Evolutionary conservation across 176 grass and related monocot species (phyloP), one percentile per base, ranked within the genome.

Genomic region (Aechmea fasciata): DNA sequence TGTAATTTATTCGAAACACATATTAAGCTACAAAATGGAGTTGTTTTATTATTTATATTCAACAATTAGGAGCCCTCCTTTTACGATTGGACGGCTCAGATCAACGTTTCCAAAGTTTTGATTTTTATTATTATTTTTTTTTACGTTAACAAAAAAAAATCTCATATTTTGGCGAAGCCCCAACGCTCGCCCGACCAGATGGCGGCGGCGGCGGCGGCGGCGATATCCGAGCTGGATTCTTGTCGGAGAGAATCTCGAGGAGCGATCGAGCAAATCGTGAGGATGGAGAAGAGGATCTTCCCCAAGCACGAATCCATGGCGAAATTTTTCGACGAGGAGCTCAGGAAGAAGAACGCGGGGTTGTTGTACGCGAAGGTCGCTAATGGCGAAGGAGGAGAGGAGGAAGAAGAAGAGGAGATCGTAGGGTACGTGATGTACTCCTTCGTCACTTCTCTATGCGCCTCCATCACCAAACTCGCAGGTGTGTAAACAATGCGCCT

Each of bases 301-400:
- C 94, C 94, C 62, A 93, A 99, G 82, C 94, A 99, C 82, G 94
- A 99, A 79, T 99, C 94, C 14, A 72, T 99, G 20, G 63, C 87
- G 41, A 85, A 80, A 62, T 76, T 87, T 10, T 82, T 93, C 70
- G 77, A 85, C 24, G 82, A 84, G 62, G 94, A 90, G 76, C 67
- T 88, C 52, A 85, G 76, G 77, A 84, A 85, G 71, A 84, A 78
- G 80, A 99, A 88, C 78, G 57, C 74, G 54, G 87, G 89, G 24
- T 77, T 99, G 64, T 51, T 99, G 52, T 93, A 88, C 76, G 71
- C 78, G 13, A 69, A 81, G 25, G 22, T 67, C 52, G 48, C 22
- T 25, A 52, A 64, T 5, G 84, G 63, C 49, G 68, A 55, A 25
- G 63, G 64, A 22, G 64, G 15, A 26, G 57, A 18, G 2, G 78